These are phyloP conservation scores for Climacium dendroides DNA, from an alignment of 225 moss, liverwort and hornwort genomes.

Conservation along the genomic window DNA sequence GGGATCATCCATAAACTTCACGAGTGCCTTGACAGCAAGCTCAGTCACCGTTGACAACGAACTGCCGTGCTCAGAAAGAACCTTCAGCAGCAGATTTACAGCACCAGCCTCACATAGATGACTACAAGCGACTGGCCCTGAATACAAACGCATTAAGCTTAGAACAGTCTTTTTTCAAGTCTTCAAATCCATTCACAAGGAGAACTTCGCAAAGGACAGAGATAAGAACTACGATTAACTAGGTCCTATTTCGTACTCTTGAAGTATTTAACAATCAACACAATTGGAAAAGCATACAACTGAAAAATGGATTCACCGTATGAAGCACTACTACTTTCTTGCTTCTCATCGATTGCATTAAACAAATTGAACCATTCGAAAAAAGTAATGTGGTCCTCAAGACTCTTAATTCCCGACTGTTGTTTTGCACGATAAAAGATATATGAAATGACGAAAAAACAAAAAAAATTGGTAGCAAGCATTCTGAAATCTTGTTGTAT, in stretches of 20 bases:
- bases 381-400: not conserved
- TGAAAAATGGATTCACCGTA: not conserved
- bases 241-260: not conserved
- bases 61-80: not conserved
- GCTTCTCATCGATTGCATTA: not conserved
- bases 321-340: not conserved
- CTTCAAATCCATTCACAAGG: not conserved
- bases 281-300: not conserved
- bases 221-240: not conserved
- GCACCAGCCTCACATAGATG: not conserved
- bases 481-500: not conserved
- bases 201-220: no score
- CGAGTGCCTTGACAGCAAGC: conserved; percentile 14
- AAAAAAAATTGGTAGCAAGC: no score
- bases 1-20: not conserved
- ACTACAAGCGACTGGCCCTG: not conserved
- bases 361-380: not conserved
- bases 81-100: not conserved
- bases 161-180: not conserved
- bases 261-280: not conserved
- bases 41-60: not conserved
- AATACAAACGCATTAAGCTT: not conserved
- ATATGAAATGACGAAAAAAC: no score
- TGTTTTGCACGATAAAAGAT: no score
- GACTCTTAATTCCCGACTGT: no score